Evolutionary conservation across 495 filamentous ascomycete genomes (phyloP), one percentile per base, ranked within the genome.

Genomic region (Neurospora africana): DNA sequence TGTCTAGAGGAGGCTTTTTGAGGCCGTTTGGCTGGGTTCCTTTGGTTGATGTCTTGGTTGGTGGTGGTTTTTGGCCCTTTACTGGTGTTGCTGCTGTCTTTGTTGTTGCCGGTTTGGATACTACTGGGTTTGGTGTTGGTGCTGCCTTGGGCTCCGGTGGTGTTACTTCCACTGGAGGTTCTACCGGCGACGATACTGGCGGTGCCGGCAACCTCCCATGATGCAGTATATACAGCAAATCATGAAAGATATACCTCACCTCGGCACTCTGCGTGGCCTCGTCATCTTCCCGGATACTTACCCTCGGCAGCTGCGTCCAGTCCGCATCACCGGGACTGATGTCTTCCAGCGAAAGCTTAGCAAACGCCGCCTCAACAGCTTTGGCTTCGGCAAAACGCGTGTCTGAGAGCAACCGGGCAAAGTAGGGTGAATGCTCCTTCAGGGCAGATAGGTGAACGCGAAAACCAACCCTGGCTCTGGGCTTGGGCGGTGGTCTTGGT

Each of bases 171-270:
- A 11, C 23, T 5, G 36, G 82, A 81, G 7, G 75, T 73, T 21
- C 83, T 82, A 15, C 47, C 6, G 23, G 5, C 0, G 47, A 5
- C 5, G 23, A 4, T 15, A 2, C 11, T 27, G 11, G 23, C 23
- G 47, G 53, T 17, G 13, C 2, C 6, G 53, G 53, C 15, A 65
- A 9, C 15, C 30, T 27, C 53, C 53, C 53, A 33, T 65, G 27
- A 77, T 92, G 90, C 11, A 92, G 78, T 8, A 89, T 82, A 10
- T 83, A 76, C 37, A 92, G 73, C 41, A 91, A 84, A 74, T 91
- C 89, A 30, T 80, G 79, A 37, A 88, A 85, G 9, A 85, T 82
- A n/a, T 73, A 72, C 58, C 85, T 81, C 41, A 79, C 83, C 74
- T 82, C 81, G 35, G 85, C 83, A 15, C 86, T 82, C 67, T 81